Base-by-base conservation (phyloP, 805 yeast species). In the Scheffersomyces ergatensis region DNA sequence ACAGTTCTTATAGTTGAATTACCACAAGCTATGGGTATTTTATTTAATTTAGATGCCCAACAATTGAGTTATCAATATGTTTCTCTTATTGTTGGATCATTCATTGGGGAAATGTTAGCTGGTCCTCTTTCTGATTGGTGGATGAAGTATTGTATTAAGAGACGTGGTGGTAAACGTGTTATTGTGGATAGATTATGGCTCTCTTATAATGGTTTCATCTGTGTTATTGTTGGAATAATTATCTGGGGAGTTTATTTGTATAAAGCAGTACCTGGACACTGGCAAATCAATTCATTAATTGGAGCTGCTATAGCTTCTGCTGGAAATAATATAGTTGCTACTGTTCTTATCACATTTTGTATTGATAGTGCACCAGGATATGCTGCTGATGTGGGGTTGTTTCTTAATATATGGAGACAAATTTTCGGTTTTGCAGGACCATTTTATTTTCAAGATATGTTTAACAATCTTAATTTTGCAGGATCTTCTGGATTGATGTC, bases 401-500 rank as follows among this genome's bases (percentile, higher is more conserved):
- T 44, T 30, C 35, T 57, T 15, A 57, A 47, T 31, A 35, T 55
- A 26, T 37, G 47, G 26, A 43, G 62, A 33, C 58, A 54, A 23
- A 38, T 45, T 13, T 50, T 45, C 36, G 61, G 60, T 12, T 57
- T 57, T 33, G 34, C 53, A 16, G 62, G 60, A 7, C 62, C 62
- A 3, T 57, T 57, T 45, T 57, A 53, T 39, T 57, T 57, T 42
- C 60, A 60, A 6, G 27, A 36, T 16, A 55, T 57, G 60, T 47
- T 57, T 39, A 45, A 36, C 3, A 54, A 45, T 36, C 32, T 57
- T 8, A 41, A 41, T 6, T 44, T 37, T 33, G 37, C 42, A 12
- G 40, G 35, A 14, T 41, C 47, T 11, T 42, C 47, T 3, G 47
- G 47, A 14, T 33, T 44, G 9, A 41, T 45, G 41, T 33, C 36